Evolutionary conservation across 164 flowering plant genomes (phyloP), one percentile per base, ranked within the genome.

Genomic region (Stephania yunnanensis): DNA sequence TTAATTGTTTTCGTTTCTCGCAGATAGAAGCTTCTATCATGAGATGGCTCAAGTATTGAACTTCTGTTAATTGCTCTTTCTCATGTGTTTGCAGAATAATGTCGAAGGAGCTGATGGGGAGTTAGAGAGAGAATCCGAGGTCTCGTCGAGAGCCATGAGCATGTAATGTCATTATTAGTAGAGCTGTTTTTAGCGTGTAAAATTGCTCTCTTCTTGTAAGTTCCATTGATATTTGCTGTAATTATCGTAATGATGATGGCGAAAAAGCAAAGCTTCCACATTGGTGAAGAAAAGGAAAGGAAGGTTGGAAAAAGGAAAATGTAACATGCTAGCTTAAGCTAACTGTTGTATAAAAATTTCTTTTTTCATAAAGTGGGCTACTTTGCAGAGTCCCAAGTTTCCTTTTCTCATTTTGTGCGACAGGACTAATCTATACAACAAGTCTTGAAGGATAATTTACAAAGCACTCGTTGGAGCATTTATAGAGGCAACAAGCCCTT

Each of bases 121-220:
- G 74, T 87, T 81, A 78, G 93, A 88, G 71, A 83, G 85, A 12
- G 95, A 89, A 68, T 63, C 85, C 7, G 92, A 86, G 71, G 83
- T 81, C 72, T 87, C 98, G 71, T 84, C 92, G 4, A 89, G 94
- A 84, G 97, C 92, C 74, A 88, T 90, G 94, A 90, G 93, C 91
- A 85, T 93, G 95, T 93, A 86, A 81, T 50, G 70, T 73, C 64
- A 15, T 46, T 44, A 25, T 58, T 7, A 7, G 64, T 63, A 75
- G 55, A 71, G 72, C 68, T 52, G 11, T 65, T 80, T 69, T 75
- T 77, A 20, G 29, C 78, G 71, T 75, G 64, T 87, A 79, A 81
- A 77, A 80, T 25, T 52, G 50, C 36, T 45, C 52, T 75, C 61
- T 66, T 20, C 36, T 42, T 80, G 83, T 82, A 69, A 76, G 80